These are phyloP conservation scores for Polytrichum commune DNA, from an alignment of 225 moss, liverwort and hornwort species.

Conservation along the genomic window DNA sequence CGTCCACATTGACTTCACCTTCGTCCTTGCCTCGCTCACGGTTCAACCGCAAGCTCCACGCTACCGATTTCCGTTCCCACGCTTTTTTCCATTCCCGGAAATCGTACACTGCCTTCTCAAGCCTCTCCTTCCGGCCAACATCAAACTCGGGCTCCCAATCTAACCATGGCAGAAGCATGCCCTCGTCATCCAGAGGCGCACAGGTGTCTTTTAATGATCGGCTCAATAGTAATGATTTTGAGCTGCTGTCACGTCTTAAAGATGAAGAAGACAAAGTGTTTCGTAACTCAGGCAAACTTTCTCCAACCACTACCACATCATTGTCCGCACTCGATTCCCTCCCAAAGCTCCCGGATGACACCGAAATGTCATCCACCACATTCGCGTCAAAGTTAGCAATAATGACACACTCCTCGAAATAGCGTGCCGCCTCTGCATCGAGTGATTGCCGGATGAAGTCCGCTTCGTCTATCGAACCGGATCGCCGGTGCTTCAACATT, in stretches of 20 bases:
- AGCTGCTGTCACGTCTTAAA: conserved; percentile 3
- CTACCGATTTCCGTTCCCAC: conserved; percentile 55
- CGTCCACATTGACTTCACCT: conserved; percentile 54
- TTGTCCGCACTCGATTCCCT: conserved; percentile 29
- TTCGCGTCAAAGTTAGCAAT: conserved; percentile 62
- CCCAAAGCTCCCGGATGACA: conserved; percentile 19
- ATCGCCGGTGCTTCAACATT: background rate
- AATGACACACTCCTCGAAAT: conserved; percentile 64
- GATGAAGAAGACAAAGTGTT: too few species aligned
- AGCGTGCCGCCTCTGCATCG: conserved; percentile 54
- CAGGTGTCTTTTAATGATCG: conserved; percentile 24
- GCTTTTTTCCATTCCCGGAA: conserved; percentile 56
- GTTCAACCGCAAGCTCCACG: conserved; percentile 49
- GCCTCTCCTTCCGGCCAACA: conserved; percentile 49
- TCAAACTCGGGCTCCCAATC: conserved; percentile 71
- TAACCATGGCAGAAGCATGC: conserved; percentile 60
- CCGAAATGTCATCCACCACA: conserved; percentile 42
- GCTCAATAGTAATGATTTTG: conserved; percentile 18
- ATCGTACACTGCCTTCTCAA: conserved; percentile 51
- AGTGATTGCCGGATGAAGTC: conserved; percentile 55
- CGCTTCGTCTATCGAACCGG: conserved; percentile 29
- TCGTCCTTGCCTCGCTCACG: conserved; percentile 55
- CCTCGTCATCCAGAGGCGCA: conserved; percentile 47
- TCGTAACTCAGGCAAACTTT: background rate
- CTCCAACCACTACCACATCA: conserved; percentile 17